Percentiles rank a stretch among this genome's conserved stretches.
phyloP scores from a whole-genome alignment of 768 basidiomycete genomes.

The Xerocomus potaroensis region DNA sequence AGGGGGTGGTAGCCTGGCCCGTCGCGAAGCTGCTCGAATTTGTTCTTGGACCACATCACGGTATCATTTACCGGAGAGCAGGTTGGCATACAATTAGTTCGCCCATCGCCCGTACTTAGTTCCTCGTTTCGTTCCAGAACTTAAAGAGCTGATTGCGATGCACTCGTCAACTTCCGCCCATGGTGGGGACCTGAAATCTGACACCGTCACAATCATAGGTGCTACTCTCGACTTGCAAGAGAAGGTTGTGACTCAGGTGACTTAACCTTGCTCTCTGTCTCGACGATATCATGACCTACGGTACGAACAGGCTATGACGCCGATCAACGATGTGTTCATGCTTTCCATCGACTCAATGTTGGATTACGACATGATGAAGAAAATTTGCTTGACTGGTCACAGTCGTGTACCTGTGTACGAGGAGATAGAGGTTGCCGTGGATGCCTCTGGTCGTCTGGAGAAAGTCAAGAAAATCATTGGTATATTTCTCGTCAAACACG shows the following conservation, averaged over 20 bases:
- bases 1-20: conserved; percentile 81
- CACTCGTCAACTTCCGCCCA: conserved; percentile 68
- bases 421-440: conserved; percentile 59
- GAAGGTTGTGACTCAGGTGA: conserved; percentile 69
- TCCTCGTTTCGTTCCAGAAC: conserved; percentile 44
- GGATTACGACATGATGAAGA: conserved; percentile 73
- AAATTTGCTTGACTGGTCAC: conserved; percentile 75
- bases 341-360: conserved; percentile 79
- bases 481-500: conserved; percentile 81
- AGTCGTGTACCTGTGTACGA: conserved; percentile 82
- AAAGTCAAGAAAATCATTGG: conserved; percentile 82
- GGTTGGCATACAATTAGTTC: conserved; percentile 30
- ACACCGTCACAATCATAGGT: conserved; percentile 88
- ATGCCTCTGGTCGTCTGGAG: conserved; percentile 33
- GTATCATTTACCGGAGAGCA: conserved; percentile 83
- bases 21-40: conserved; percentile 79
- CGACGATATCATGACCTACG: background rate
- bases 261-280: background rate
- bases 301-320: conserved; percentile 65
- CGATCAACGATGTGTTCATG: conserved; percentile 80
- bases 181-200: conserved; percentile 81
- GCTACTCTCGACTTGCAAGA: conserved; percentile 87
- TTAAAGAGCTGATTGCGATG: conserved; percentile 89
- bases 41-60: conserved; percentile 78
- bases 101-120: background rate